Evolutionary conservation across 2,329 filamentous ascomycete species (phyloP).

Genomic region (Penicillium sp.): DNA sequence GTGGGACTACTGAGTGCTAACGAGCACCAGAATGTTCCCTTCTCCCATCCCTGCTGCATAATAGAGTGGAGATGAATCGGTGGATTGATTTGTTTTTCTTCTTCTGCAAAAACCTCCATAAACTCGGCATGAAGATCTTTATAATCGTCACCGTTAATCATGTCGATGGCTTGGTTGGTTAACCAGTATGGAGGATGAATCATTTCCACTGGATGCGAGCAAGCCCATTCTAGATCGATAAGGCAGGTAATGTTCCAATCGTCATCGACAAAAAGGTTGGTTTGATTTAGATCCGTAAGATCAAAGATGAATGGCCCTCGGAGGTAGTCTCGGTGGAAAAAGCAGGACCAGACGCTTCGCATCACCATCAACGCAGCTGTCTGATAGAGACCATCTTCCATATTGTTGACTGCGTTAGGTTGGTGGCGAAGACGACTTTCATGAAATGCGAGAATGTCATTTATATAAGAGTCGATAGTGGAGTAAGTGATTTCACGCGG

Average conservation of each 20-base stretch:
- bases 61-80: neutral
- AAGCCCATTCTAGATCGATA: constrained; percentile 17
- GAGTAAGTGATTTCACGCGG: constrained; percentile 2
- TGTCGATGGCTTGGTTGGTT: constrained; percentile 16
- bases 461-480: constrained; percentile 8
- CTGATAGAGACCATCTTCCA: constrained; percentile 14
- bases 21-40: neutral
- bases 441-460: constrained; percentile 4
- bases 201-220: constrained; percentile 8
- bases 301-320: constrained; percentile 33
- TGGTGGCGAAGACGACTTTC: constrained; percentile 16
- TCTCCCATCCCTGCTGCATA: neutral
- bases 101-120: neutral
- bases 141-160: neutral
- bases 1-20: neutral
- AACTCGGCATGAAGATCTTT: neutral
- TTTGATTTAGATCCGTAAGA: constrained; percentile 38
- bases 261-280: constrained; percentile 22
- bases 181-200: constrained; percentile 26
- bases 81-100: too few relatives aligned
- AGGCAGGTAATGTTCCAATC: constrained; percentile 16
- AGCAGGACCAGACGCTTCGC: constrained; percentile 25
- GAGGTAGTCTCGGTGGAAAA: constrained; percentile 27
- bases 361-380: constrained; percentile 23
- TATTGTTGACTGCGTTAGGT: constrained; percentile 21